Evolutionary conservation across 73 alveolate species (phyloP), one percentile per base, ranked within the genome.

Genomic region (Tetrahymena elliotti): DNA sequence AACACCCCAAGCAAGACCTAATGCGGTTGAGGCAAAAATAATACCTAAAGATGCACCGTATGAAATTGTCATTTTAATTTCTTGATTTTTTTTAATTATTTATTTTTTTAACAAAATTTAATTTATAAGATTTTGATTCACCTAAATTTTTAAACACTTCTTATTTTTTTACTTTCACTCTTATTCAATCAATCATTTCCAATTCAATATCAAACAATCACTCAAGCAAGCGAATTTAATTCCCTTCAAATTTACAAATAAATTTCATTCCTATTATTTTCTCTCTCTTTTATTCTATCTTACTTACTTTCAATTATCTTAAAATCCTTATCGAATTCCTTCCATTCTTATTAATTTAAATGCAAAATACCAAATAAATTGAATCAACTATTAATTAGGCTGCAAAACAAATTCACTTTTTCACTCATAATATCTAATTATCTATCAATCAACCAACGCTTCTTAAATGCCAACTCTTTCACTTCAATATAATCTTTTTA

Each of bases 1-100:
- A 3, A 37, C 33, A 33, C 94, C 96, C 96, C 96, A 94, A 38
- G 93, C 41, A 35, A 94, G 82, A 35, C 96, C 96, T 34, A 93
- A 33, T 16, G 82, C 95, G 82, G 93, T 83, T 0, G 96, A 47
- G 15, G 54, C 33, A 54, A 84, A 84, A 40, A 94, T 94, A 2
- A 94, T 47, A 22, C 92, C 96, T 35, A 94, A 54, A 6, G 96
- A 94, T 35, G 95, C 93, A 84, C 83, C 95, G 82, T 82, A 94
- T 6, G 84, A 54, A 54, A 54, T 54, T 54, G 84, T 22, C 84
- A 54, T 54, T 54, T 54, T 13, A n/a, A n/a, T n/a, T 54, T 6
- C 36, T n/a, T 54, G 9, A 41, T 41, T 54, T 54, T 40, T 54
- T 54, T 54, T 54, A 54, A 54, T 54, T 54, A 54, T 31, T 54